phyloP scores from a whole-genome alignment of 2,329 filamentous ascomycete genomes.

The Claviceps sp. region DNA sequence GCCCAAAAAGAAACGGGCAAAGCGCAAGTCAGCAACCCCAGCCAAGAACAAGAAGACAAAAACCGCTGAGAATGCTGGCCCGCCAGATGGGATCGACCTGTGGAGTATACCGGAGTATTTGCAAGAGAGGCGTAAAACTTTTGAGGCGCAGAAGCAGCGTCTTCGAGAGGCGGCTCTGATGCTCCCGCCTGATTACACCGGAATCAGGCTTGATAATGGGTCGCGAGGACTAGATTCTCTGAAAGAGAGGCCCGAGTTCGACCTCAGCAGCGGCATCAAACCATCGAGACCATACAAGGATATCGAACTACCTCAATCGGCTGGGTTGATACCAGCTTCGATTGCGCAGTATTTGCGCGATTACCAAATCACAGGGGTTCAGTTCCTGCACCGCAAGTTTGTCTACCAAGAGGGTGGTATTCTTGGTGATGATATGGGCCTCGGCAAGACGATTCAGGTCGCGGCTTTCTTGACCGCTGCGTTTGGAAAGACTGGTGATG shows the following conservation, averaged over 20 bases:
- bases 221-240: constrained; percentile 21
- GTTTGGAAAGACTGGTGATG: constrained; percentile 88
- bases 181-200: constrained; percentile 64
- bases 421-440: constrained; percentile 91
- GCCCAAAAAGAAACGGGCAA: constrained; percentile 26
- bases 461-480: constrained; percentile 82
- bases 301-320: constrained; percentile 60
- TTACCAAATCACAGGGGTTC: constrained; percentile 77
- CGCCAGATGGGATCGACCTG: constrained; percentile 32
- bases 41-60: constrained; percentile 12
- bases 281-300: constrained; percentile 61
- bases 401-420: constrained; percentile 85
- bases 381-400: constrained; percentile 78
- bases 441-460: constrained; percentile 95
- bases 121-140: constrained; percentile 49
- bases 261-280: constrained; percentile 37
- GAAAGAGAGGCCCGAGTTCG: constrained; percentile 57
- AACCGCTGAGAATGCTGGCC: constrained; percentile 20
- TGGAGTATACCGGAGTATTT: constrained; percentile 62
- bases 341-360: constrained; percentile 86
- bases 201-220: constrained; percentile 53
- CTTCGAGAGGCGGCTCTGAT: constrained; percentile 57
- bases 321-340: constrained; percentile 71
- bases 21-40: constrained; percentile 15
- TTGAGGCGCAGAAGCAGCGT: constrained; percentile 47